Base-by-base conservation (phyloP, 352 stramenopile species). In the Blastocystis sp. region DNA sequence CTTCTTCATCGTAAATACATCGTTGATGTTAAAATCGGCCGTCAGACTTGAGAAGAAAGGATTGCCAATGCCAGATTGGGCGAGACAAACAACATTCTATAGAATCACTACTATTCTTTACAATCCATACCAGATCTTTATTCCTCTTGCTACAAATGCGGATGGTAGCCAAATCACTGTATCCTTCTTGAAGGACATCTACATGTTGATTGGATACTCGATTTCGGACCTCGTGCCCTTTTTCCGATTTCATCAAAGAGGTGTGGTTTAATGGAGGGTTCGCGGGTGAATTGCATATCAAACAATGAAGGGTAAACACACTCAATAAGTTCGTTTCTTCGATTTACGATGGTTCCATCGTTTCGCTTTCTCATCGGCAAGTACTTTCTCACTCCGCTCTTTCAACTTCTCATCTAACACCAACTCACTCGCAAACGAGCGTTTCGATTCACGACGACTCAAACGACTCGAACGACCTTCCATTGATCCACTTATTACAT, bases 361-460 rank as follows among this genome's bases (percentile, higher is more conserved):
- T 48, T 72, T 72, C 42, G 36, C 61, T 21, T 72, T 72, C 61
- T 72, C 61, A 9, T 46, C 42, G 4, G 36, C 61, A n/a, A 72
- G 36, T 7, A 49, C 34, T 32, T 72, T 72, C n/a, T 72, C 61
- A 7, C 29, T 44, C 16, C 61, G 61, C 14, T 42, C 36, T 27
- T 48, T 42, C n/a, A 72, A 72, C 34, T 24, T 7, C n/a, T 49
- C 32, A 44, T 72, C 61, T 4, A 29, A 36, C 14, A 32, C 61
- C 42, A 81, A 21, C 51, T 59, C 69, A 29, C 63, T 44, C 0
- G 69, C 69, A 18, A 81, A 29, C 1, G 40, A 63, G 18, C 21
- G 24, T 44, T 81, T 81, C 32, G 36, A 44, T 51, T 81, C 69
- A 16, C 69, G 44, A 46, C 69, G 69, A n/a, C 44, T 81, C 46